Evolutionary conservation across 345 rosid species (phyloP), one percentile per base, ranked within the genome.

Genomic region (Angophora floribunda): DNA sequence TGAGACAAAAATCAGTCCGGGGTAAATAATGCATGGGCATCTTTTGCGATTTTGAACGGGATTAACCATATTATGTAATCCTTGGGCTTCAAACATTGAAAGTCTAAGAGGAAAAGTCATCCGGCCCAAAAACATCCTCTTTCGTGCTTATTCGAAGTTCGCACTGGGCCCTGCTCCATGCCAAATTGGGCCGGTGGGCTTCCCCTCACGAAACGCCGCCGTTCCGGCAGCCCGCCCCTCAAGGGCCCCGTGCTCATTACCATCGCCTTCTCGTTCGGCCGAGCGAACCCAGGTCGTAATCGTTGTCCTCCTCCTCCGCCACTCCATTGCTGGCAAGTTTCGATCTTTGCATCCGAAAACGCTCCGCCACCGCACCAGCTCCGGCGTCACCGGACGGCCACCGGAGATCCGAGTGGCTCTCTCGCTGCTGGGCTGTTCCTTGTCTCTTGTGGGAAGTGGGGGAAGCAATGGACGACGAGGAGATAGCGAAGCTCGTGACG

Each of bases 401-500:
- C 49, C 13, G 41, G 28, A 75, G 84, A 75, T 75, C 49, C 84
- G 0, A 55, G 16, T 24, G 45, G 45, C 80, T 70, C 80, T 10
- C 3, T 32, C 10, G 28, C 0, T 65, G 0, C 78, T 21, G 59
- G 26, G 6, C 10, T 5, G 44, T 15, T 4, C 78, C 7, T 10
- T 32, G 12, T 85, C 0, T 53, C 24, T 53, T 4, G 24, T 0
- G 13, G 86, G 41, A 52, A 44, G 51, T n/a, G 3, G 78, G 82
- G 80, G 70, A 32, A 19, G 86, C 61, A 5, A 89, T 59, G 57
- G 85, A 90, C 41, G 86, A 82, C 55, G 86, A 85, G 51, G 86
- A 87, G 45, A 88, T 88, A 63, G 87, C 86, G 78, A 90, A 90
- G 86, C 93, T 95, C 53, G 99, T 97, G 14, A 91, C 93, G 85